Percentiles rank a stretch among this genome's conserved stretches.
Conservation (phyloP, 331 rosid genomes). For the Malus hybrid region DNA sequence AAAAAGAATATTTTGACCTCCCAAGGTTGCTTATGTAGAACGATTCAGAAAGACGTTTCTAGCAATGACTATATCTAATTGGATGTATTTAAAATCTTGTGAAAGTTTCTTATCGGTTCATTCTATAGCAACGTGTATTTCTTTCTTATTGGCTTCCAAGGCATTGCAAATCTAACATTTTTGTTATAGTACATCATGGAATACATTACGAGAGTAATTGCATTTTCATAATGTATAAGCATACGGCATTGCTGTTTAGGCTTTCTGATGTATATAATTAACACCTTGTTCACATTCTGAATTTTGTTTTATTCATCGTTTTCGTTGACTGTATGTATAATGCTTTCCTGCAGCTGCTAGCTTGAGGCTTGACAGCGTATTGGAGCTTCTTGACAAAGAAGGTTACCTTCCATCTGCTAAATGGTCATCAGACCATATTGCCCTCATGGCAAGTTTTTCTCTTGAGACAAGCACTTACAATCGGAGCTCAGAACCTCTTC, state of each 20-base stretch:
- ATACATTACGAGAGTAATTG: neutral
- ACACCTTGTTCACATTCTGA: neutral
- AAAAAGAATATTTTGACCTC: neutral
- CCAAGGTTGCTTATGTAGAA: neutral
- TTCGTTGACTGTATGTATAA: neutral
- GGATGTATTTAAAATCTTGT: neutral
- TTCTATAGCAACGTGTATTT: neutral
- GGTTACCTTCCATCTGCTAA: slow-evolving; percentile 18
- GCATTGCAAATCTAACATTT: neutral
- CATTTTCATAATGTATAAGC: neutral
- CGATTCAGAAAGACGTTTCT: neutral
- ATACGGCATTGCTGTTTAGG: neutral
- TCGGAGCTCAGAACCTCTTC: too few species aligned
- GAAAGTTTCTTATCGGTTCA: neutral
- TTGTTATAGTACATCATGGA: neutral
- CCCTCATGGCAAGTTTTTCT: slow-evolving; percentile 23
- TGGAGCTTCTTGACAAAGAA: slow-evolving; percentile 21
- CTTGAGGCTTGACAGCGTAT: slow-evolving; percentile 20
- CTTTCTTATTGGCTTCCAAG: neutral
- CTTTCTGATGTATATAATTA: neutral
- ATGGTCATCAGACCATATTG: slow-evolving; percentile 32
- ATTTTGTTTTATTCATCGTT: neutral
- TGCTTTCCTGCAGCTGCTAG: slow-evolving; percentile 16
- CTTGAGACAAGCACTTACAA: neutral
- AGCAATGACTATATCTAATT: neutral